Evolutionary conservation across 345 rosid genomes (phyloP).

Genomic region (Noccaea bulbosa): DNA sequence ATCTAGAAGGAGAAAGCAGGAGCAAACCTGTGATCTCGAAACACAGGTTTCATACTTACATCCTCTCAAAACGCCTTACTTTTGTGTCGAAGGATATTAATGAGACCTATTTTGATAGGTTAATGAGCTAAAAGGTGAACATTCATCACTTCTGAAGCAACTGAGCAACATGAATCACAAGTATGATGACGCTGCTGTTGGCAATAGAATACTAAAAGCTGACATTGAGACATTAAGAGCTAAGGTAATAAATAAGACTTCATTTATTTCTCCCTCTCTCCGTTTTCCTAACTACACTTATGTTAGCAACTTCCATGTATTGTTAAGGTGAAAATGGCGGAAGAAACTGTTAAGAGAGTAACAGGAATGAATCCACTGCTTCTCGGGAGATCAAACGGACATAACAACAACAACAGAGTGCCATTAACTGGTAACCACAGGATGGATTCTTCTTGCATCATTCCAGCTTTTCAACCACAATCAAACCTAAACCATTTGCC

Average conservation of each 20-base stretch:
- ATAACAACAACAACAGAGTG: conserved; percentile 43
- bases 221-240: conserved; percentile 92
- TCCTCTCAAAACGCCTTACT: background rate
- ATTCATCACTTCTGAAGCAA: conserved; percentile 66
- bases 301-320: background rate
- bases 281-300: conserved; percentile 12
- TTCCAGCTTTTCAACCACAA: conserved; percentile 40
- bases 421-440: conserved; percentile 46
- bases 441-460: conserved; percentile 37
- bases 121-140: conserved; percentile 78
- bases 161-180: conserved; percentile 74
- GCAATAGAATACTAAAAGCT: conserved; percentile 91
- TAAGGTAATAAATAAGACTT: conserved; percentile 55
- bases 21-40: conserved; percentile 84
- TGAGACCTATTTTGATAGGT: conserved; percentile 52
- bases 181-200: conserved; percentile 78
- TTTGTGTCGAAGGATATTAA: background rate
- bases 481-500: conserved; percentile 38
- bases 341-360: conserved; percentile 89
- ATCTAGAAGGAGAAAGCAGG: conserved; percentile 92
- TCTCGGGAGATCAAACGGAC: conserved; percentile 58
- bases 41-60: conserved; percentile 63
- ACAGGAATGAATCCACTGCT: conserved; percentile 82
- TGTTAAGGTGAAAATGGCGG: conserved; percentile 95
- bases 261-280: background rate